phyloP scores from a whole-genome alignment of 345 rosid species.

The Hibiscus tridactylites region DNA sequence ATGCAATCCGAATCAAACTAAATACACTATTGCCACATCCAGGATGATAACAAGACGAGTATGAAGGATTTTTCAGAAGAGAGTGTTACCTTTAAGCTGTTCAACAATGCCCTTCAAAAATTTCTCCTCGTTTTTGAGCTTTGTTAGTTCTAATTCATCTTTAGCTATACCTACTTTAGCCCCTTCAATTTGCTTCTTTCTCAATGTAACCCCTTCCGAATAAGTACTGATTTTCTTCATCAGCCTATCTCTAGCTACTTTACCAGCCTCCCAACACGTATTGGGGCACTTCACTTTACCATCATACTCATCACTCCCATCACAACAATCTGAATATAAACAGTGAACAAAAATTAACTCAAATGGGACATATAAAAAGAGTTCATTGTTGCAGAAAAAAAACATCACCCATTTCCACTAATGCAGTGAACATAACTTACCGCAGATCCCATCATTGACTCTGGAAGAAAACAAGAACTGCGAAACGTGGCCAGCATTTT shows the following conservation, averaged over 20 bases:
- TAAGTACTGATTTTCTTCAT: constrained; percentile 59
- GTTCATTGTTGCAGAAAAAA: neutral
- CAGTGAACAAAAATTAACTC: neutral
- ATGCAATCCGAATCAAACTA: neutral
- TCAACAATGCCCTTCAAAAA: constrained; percentile 63
- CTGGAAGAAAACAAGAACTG: constrained; percentile 62
- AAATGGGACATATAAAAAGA: neutral
- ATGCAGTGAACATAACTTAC: constrained; percentile 21
- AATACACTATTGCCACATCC: neutral
- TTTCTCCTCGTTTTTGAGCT: constrained; percentile 71
- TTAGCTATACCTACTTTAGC: constrained; percentile 58
- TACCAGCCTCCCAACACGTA: constrained; percentile 94
- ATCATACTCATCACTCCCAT: constrained; percentile 94
- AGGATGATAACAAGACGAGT: neutral
- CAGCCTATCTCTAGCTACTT: constrained; percentile 69
- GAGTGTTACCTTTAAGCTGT: constrained; percentile 62
- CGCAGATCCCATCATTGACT: constrained; percentile 96
- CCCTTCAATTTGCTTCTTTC: constrained; percentile 44
- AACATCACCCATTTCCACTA: neutral
- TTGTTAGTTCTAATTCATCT: constrained; percentile 60
- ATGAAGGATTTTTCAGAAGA: neutral
- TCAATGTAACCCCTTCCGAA: constrained; percentile 48
- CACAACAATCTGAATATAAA: constrained; percentile 75
- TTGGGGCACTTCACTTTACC: constrained; percentile 61
- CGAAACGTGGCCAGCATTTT: constrained; percentile 65